Evolutionary conservation across 345 rosid species (phyloP).

Genomic region (Dimocarpus longan): DNA sequence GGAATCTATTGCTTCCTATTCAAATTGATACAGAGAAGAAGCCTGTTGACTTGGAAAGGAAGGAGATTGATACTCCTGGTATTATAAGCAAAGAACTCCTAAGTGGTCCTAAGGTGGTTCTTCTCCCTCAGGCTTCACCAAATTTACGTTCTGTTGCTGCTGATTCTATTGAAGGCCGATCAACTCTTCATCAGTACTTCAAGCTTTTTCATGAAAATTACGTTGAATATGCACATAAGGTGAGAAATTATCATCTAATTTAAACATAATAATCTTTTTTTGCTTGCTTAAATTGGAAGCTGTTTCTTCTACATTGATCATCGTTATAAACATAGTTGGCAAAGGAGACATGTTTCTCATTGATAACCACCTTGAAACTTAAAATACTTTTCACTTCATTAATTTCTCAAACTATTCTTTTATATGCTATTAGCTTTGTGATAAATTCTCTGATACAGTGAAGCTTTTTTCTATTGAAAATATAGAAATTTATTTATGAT

Average conservation of each 20-base stretch:
- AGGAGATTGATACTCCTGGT: conserved; percentile 49
- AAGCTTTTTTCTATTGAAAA: neutral
- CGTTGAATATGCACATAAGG: conserved; percentile 96
- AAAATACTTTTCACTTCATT: neutral
- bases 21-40: conserved; percentile 48
- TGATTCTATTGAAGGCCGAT: conserved; percentile 88
- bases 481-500: neutral
- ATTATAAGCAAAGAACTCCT: conserved; percentile 93
- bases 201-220: conserved; percentile 95
- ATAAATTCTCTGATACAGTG: neutral
- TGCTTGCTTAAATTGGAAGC: neutral
- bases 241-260: conserved; percentile 32
- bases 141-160: conserved; percentile 74
- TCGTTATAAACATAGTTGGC: neutral
- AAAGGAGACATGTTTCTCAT: neutral
- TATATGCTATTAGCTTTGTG: neutral
- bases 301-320: neutral
- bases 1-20: conserved; percentile 83
- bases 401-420: neutral
- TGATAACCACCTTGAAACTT: neutral
- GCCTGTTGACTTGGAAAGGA: conserved; percentile 34
- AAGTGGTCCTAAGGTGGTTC: conserved; percentile 76
- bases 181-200: conserved; percentile 81
- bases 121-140: conserved; percentile 75
- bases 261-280: neutral